Evolutionary conservation across 139 green algal genomes (phyloP).

Genomic region (Asterochloris erici): DNA sequence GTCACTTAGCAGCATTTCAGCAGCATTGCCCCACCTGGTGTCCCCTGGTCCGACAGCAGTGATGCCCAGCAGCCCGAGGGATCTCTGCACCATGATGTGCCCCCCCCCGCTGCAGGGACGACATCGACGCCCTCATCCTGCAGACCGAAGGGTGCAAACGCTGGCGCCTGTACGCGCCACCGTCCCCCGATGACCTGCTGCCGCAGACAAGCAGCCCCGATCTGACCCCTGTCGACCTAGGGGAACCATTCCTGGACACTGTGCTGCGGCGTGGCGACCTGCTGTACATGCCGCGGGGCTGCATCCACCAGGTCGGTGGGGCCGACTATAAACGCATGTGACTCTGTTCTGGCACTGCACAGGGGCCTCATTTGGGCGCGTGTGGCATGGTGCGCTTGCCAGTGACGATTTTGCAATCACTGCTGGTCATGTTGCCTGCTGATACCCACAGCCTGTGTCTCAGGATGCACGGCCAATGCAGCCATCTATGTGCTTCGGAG

Average conservation of each 20-base stretch:
- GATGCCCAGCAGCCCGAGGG: too few species aligned
- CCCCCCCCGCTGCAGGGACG: conserved; percentile 23
- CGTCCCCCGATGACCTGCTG: conserved; percentile 29
- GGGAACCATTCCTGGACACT: conserved; percentile 41
- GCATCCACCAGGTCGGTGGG: conserved; percentile 34
- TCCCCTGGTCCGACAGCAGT: too few species aligned
- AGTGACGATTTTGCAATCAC: too few species aligned
- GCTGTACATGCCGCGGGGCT: conserved; percentile 70
- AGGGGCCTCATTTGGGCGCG: too few species aligned
- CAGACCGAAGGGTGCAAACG: conserved; percentile 42
- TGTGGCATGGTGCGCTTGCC: too few species aligned
- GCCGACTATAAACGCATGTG: neutral
- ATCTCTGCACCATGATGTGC: too few species aligned
- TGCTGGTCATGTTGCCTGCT: too few species aligned
- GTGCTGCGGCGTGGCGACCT: conserved; percentile 60
- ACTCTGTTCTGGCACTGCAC: neutral
- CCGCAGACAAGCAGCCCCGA: conserved; percentile 42
- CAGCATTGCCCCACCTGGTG: too few species aligned
- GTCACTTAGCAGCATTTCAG: too few species aligned
- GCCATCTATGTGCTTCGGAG: too few species aligned
- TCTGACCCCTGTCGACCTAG: conserved; percentile 44
- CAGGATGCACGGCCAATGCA: too few species aligned
- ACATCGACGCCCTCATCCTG: conserved; percentile 69
- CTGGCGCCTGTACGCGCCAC: conserved; percentile 25
- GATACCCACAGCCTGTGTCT: too few species aligned